phyloP scores from a whole-genome alignment of 2,329 filamentous ascomycete species.

The Scedosporium apiospermum region DNA sequence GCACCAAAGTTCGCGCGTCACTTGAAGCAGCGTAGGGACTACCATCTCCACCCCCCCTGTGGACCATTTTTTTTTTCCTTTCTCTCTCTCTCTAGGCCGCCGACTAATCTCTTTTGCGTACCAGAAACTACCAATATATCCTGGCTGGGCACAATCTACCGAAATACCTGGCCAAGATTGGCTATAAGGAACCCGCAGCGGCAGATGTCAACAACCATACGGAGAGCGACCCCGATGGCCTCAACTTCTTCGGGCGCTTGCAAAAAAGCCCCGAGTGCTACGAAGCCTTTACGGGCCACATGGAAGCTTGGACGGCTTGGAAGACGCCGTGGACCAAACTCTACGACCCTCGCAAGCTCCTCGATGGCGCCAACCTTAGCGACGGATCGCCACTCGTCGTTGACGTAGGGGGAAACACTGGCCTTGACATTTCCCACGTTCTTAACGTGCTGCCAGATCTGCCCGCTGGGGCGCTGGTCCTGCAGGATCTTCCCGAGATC shows the following conservation, averaged over 20 bases:
- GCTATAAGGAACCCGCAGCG: slow-evolving; percentile 21
- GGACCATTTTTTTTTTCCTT: neutral
- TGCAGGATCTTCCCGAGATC: slow-evolving; percentile 28
- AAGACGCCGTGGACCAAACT: slow-evolving; percentile 24
- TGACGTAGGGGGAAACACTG: slow-evolving; percentile 28
- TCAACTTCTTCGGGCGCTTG: slow-evolving; percentile 23
- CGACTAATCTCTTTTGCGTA: neutral
- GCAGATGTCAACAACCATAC: slow-evolving; percentile 11
- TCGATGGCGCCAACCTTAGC: slow-evolving; percentile 11
- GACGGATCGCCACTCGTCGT: slow-evolving; percentile 18
- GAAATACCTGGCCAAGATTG: slow-evolving; percentile 20
- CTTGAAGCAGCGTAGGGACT: slow-evolving; percentile 18
- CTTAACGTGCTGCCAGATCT: slow-evolving; percentile 20
- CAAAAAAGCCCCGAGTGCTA: slow-evolving; percentile 18
- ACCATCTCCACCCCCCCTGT: neutral
- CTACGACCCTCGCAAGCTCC: slow-evolving; percentile 14
- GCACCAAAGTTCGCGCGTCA: slow-evolving; percentile 18
- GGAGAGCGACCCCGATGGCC: slow-evolving; percentile 7
- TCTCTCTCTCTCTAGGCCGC: neutral
- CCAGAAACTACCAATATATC: slow-evolving; percentile 17
- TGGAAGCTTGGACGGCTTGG: slow-evolving; percentile 23
- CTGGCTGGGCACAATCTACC: slow-evolving; percentile 20
- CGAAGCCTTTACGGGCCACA: slow-evolving; percentile 23
- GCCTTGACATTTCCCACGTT: slow-evolving; percentile 23
- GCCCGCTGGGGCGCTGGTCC: slow-evolving; percentile 20